phyloP scores from a whole-genome alignment of 805 yeast genomes.

The Cyberlindnera misumaiensis region DNA sequence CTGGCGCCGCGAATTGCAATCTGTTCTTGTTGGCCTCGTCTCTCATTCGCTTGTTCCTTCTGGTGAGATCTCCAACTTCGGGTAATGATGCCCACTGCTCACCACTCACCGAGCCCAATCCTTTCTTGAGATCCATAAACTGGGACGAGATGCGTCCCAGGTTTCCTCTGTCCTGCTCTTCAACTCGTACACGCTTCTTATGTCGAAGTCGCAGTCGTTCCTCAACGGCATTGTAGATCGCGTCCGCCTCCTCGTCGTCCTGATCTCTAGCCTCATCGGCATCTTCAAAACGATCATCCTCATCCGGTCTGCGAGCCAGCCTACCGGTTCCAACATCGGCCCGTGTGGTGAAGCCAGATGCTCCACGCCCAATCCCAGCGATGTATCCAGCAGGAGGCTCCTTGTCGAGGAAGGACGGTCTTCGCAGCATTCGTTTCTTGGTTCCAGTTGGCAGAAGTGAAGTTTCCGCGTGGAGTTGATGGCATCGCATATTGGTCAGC shows the following conservation, averaged over 20 bases:
- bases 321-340: constrained; percentile 60
- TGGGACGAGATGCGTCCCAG: constrained; percentile 36
- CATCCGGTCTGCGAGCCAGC: constrained; percentile 21
- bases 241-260: constrained; percentile 77
- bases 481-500: no score
- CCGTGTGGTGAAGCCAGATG: constrained; percentile 84
- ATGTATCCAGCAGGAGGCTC: constrained; percentile 86
- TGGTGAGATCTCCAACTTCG: constrained; percentile 83
- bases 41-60: constrained; percentile 67
- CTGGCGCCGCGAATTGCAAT: constrained; percentile 80
- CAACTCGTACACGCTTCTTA: constrained; percentile 15
- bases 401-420: constrained; percentile 57
- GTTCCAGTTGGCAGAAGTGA: no score
- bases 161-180: constrained; percentile 21
- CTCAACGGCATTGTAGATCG: constrained; percentile 63
- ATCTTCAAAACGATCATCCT: constrained; percentile 15
- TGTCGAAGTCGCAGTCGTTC: constrained; percentile 32
- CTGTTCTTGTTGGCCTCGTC: constrained; percentile 53
- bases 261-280: constrained; percentile 30
- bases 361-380: constrained; percentile 94
- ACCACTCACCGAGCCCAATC: constrained; percentile 47
- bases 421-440: constrained; percentile 1
- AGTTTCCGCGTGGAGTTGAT: no score
- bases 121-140: constrained; percentile 64
- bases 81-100: constrained; percentile 82